Evolutionary conservation across 331 rosid genomes (phyloP), one percentile per base, ranked within the genome.

Genomic region (Rosa hybrid): DNA sequence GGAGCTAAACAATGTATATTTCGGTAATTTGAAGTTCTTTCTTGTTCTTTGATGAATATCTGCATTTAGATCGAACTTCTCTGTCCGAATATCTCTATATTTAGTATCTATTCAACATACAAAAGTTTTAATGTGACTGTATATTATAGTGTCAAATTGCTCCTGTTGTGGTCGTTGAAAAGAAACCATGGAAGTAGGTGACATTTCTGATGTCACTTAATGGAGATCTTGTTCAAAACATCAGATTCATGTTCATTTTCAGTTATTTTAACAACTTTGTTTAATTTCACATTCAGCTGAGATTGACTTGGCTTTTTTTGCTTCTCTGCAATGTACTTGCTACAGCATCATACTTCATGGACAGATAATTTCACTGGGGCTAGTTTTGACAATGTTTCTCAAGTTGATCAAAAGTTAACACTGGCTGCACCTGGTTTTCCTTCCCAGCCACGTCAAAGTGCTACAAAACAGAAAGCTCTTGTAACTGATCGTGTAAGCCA

Each of bases 401-500:
- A 25, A 46, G 51, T 75, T 79, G 86, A 82, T 78, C 76, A 86
- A 81, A 76, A 75, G 76, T 83, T 70, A 77, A 84, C 67, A 62
- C 74, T 75, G 54, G 83, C 80, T 77, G 82, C 88, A 65, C 84
- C 85, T 57, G 78, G 77, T 82, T 77, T 76, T 56, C 87, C n/a
- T 54, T 85, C 88, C 70, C 90, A 49, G 74, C 75, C 82, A 70
- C 82, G 39, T 77, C 30, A 72, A 67, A 74, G 80, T 67, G 64
- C 77, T 77, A 42, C 85, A 63, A 91, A 62, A 77, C 79, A 81
- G 78, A 85, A 80, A 88, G 18, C 83, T 9, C 51, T 38, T 48
- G 9, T 18, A 69, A 69, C 85, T n/a, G 98, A 94, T 77, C 94
- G 93, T 38, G 98, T 92, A 87, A 86, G 98, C 76, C 21, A 82